A percentile compares a stretch with the other conserved stretches of the same genome.
Evolutionary conservation across 176 grass and related monocot species (phyloP).

Genomic region (Paspalum vaginatum): DNA sequence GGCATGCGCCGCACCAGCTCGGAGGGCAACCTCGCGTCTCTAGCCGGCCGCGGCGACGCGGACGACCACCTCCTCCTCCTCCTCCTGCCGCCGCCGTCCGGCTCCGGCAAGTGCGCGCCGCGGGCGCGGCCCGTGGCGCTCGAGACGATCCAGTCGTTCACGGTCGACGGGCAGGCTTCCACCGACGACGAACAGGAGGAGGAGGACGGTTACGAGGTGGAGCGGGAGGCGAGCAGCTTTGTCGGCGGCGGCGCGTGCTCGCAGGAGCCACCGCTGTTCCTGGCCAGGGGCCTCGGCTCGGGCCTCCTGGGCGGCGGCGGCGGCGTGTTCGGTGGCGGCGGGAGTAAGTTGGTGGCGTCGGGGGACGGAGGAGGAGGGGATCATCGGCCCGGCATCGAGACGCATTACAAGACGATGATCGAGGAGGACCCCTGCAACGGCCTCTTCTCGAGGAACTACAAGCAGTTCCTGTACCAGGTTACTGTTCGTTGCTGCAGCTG

Average conservation of each 20-base stretch:
- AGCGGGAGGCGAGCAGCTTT: constrained; percentile 26
- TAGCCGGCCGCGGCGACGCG: neutral
- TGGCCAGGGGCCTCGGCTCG: constrained; percentile 73
- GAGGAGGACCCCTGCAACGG: constrained; percentile 77
- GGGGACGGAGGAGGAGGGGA: constrained; percentile 54
- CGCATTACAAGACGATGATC: constrained; percentile 83
- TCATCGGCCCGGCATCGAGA: constrained; percentile 62
- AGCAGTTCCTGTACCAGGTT: constrained; percentile 79
- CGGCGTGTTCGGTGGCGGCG: constrained; percentile 18
- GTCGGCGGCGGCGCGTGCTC: constrained; percentile 13
- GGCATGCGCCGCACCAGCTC: constrained; percentile 65
- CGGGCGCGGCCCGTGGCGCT: constrained; percentile 14
- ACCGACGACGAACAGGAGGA: constrained; percentile 32
- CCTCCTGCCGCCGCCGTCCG: constrained; percentile 26
- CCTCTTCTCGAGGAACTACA: constrained; percentile 83
- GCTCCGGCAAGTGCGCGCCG: constrained; percentile 10
- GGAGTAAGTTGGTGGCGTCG: constrained; percentile 27
- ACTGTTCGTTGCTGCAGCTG: neutral
- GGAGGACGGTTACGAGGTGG: constrained; percentile 3
- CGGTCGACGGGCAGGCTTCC: neutral
- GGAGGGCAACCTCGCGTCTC: constrained; percentile 56
- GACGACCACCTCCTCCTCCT: constrained; percentile 12
- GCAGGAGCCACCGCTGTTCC: constrained; percentile 67
- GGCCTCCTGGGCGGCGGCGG: constrained; percentile 41
- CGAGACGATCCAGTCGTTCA: constrained; percentile 61